Conservation (phyloP, 106 monocot species). For the Posidonia australis region DNA sequence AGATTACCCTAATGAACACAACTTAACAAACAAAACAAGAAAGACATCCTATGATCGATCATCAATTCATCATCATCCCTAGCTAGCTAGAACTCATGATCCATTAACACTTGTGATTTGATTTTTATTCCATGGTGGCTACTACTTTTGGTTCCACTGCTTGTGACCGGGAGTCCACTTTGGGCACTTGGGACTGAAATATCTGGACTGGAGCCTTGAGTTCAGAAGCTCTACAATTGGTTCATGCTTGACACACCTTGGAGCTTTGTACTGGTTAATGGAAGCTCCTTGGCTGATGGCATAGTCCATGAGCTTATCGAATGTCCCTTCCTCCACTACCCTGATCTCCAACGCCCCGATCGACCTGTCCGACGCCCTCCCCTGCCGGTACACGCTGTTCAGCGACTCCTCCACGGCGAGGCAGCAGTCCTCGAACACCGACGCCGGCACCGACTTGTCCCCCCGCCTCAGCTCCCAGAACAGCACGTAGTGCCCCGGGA, state of each 20-base stretch:
- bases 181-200: conserved; percentile 75
- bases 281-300: conserved; percentile 58
- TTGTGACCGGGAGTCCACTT: conserved; percentile 31
- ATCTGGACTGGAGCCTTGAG: conserved; percentile 26
- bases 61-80: too few species aligned
- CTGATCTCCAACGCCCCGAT: conserved; percentile 77
- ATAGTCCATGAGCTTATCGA: conserved; percentile 82
- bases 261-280: conserved; percentile 93
- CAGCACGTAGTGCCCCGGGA: conserved; percentile 82
- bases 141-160: background rate
- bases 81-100: background rate
- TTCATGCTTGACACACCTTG: conserved; percentile 48
- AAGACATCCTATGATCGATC: too few species aligned
- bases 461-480: conserved; percentile 68
- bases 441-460: conserved; percentile 30
- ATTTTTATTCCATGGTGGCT: background rate
- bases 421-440: conserved; percentile 76
- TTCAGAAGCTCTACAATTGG: conserved; percentile 55
- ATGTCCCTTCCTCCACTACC: conserved; percentile 63
- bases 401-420: conserved; percentile 64
- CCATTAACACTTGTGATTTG: background rate
- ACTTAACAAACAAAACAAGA: too few species aligned
- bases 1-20: background rate
- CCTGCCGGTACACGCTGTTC: conserved; percentile 75
- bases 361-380: conserved; percentile 49